Percentiles rank a stretch among this genome's conserved stretches.
These are phyloP conservation scores for Arctium lappa DNA, from an alignment of 129 eudicot genomes.

Conservation along the genomic window DNA sequence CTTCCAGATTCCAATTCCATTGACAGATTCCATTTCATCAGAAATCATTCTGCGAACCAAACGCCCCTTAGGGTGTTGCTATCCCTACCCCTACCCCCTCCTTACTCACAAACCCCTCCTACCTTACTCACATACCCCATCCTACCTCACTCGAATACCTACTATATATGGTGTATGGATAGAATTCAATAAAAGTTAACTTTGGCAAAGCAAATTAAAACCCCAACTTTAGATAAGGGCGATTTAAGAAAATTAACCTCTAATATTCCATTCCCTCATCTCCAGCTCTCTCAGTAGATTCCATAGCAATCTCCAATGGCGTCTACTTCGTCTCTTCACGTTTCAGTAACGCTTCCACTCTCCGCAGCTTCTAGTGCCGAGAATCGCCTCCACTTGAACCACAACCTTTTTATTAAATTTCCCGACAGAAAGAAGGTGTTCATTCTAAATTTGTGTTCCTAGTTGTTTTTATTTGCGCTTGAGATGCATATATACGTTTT, in stretches of 20 bases:
- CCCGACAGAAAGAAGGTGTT: slow-evolving; percentile 16
- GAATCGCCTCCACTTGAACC: neutral
- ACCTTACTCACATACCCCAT: too few species aligned
- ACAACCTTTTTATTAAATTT: slow-evolving; percentile 1
- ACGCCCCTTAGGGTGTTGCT: too few species aligned
- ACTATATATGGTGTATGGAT: too few species aligned
- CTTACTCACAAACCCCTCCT: too few species aligned
- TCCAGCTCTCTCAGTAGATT: neutral
- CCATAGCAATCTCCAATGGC: slow-evolving; percentile 18
- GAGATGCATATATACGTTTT: neutral
- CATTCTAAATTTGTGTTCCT: neutral
- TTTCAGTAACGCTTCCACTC: neutral
- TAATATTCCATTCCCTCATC: slow-evolving; percentile 16
- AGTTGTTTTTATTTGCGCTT: slow-evolving; percentile 9
- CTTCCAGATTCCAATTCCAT: too few species aligned
- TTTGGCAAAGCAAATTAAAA: neutral
- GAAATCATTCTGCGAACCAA: too few species aligned
- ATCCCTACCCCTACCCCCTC: too few species aligned
- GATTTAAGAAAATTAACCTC: neutral
- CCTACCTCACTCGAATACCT: too few species aligned
- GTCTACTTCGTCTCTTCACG: slow-evolving; percentile 19
- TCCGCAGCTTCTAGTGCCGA: slow-evolving; percentile 1
- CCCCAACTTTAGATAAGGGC: slow-evolving; percentile 6
- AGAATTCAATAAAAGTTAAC: too few species aligned
- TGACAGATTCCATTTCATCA: too few species aligned